These are phyloP conservation scores for Citrullus amarus DNA, from an alignment of 306 rosid genomes.

Conservation along the genomic window DNA sequence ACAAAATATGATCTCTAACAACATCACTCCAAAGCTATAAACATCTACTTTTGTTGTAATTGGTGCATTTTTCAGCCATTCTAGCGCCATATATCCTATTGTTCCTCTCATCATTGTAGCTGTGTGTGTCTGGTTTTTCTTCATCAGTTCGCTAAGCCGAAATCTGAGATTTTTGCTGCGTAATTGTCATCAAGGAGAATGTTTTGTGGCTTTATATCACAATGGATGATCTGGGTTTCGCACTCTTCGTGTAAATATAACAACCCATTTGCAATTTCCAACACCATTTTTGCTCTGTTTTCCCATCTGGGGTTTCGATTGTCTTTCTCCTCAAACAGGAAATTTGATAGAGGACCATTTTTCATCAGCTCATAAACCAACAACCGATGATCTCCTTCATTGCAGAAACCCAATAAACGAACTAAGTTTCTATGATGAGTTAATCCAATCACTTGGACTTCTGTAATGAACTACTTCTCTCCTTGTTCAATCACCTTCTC, in stretches of 20 bases:
- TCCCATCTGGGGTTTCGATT: conserved; percentile 19
- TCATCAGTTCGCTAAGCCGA: conserved; percentile 25
- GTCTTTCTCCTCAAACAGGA: conserved; percentile 12
- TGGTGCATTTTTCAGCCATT: conserved; percentile 22
- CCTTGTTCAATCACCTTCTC: conserved; percentile 11
- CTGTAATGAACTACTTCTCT: conserved; percentile 14
- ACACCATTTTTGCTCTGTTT: conserved; percentile 10
- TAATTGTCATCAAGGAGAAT: conserved; percentile 21
- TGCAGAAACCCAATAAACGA: conserved; percentile 22
- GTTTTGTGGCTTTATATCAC: conserved; percentile 18
- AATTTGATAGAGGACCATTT: conserved; percentile 21
- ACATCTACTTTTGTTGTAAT: conserved; percentile 22
- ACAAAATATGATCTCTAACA: conserved; percentile 25
- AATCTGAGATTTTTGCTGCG: conserved; percentile 23
- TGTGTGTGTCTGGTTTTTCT: conserved; percentile 20
- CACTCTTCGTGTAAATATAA: conserved; percentile 31
- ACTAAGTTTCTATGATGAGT: conserved; percentile 20
- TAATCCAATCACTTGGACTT: conserved; percentile 14
- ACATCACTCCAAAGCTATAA: conserved; percentile 27
- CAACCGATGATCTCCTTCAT: conserved; percentile 19
- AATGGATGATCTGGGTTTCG: conserved; percentile 30
- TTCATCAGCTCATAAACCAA: conserved; percentile 28
- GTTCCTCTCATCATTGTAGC: conserved; percentile 27
- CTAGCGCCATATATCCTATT: conserved; percentile 23
- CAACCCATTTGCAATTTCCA: conserved; percentile 18